phyloP scores from a whole-genome alignment of 495 filamentous ascomycete species.

The Penicillium macrosclerotiorum region DNA sequence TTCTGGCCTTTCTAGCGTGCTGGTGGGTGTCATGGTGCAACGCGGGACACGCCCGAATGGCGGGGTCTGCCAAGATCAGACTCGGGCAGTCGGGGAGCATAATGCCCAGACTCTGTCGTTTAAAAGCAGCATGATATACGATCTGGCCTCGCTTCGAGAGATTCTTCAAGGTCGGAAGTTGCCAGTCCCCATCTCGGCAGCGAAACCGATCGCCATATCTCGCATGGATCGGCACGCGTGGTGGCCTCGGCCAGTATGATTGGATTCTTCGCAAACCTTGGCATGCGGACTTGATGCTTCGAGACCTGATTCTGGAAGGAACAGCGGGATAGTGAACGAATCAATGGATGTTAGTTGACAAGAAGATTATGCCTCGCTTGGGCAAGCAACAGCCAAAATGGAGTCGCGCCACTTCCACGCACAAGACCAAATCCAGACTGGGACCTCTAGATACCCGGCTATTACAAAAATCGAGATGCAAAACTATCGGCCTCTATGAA shows the following conservation, averaged over 20 bases:
- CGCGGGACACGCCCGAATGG: not conserved
- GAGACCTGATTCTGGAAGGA: too few species aligned
- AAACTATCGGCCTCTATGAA: too few species aligned
- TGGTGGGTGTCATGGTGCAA: not conserved
- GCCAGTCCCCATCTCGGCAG: not conserved
- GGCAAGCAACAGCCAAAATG: too few species aligned
- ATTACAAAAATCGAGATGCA: too few species aligned
- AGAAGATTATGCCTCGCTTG: too few species aligned
- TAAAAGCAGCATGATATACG: constrained; percentile 6
- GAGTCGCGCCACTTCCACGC: too few species aligned
- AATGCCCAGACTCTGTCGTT: not conserved
- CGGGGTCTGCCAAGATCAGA: constrained; percentile 1
- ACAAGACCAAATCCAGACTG: too few species aligned
- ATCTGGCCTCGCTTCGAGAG: not conserved
- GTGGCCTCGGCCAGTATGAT: not conserved
- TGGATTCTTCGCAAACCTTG: not conserved
- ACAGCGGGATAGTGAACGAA: too few species aligned
- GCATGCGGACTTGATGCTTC: not conserved
- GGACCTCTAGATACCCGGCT: too few species aligned
- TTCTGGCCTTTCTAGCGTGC: not conserved
- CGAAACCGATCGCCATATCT: too few species aligned
- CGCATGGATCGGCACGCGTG: constrained; percentile 1
- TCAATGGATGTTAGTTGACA: too few species aligned
- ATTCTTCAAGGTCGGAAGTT: not conserved
- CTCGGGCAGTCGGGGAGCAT: not conserved